Evolutionary conservation across 768 basidiomycete genomes (phyloP), one percentile per base, ranked within the genome.

Genomic region (Rhizopogon vulgaris): DNA sequence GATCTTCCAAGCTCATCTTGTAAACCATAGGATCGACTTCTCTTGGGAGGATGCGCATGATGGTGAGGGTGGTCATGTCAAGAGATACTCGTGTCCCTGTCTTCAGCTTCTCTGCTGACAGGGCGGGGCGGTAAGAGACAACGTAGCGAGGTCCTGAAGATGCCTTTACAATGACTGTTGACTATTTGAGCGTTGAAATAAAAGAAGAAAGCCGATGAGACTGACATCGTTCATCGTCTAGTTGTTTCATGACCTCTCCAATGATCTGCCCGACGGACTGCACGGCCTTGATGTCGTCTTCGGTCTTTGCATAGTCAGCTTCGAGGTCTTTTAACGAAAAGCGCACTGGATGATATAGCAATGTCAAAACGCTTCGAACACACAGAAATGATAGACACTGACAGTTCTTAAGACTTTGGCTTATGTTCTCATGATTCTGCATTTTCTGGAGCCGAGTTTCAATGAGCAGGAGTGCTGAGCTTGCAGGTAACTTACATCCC

Each of bases 181-280:
- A 38, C 5, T n/a, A 3, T 40, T 37, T 22, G 22, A 14, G 38
- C 14, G 11, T 48, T 28, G 1, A 49, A 43, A 8, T 12, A 34
- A 24, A 24, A 18, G 1, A 22, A 14, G 25, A 51, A 8, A 32
- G 15, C 0, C 14, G 41, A 24, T 17, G 40, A 17, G 2, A 77
- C 90, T 62, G 63, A 95, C 95, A 98, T 70, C 96, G 79, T 70
- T 98, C 95, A 56, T 96, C 93, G 62, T 98, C 96, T 9, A 99
- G 74, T 67, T 99, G 94, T 71, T 97, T 97, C 84, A 98, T 87
- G 52, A 99, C 92, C 72, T 99, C 96, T 56, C 93, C 96, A 51
- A 99, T 95, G 58, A 99, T 97, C 73, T 99, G 96, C 28, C 96
- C 96, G 12, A 98, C 96, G 7, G 91, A 94, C 66, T 99, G 96